Percentiles rank a stretch among this genome's conserved stretches.
Evolutionary conservation across 2,329 filamentous ascomycete species (phyloP).

Genomic region (Phialophora expanda): DNA sequence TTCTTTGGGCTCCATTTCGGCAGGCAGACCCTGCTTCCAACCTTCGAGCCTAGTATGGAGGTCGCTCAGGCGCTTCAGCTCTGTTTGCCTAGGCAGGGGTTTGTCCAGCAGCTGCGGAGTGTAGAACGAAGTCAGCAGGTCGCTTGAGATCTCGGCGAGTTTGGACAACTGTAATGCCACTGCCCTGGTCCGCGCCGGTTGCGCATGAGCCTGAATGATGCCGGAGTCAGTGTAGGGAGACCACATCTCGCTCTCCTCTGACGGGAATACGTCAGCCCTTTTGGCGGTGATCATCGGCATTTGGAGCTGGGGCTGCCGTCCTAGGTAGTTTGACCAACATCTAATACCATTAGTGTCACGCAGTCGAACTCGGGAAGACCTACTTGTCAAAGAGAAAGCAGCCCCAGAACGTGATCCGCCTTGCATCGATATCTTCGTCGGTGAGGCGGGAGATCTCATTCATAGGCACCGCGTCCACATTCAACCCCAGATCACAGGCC

Average conservation of each 20-base stretch:
- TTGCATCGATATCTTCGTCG: constrained; percentile 85
- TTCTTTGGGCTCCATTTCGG: constrained; percentile 86
- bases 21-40: constrained; percentile 83
- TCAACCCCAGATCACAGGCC: constrained; percentile 91
- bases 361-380: constrained; percentile 34
- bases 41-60: constrained; percentile 87
- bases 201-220: constrained; percentile 71
- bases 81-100: constrained; percentile 73
- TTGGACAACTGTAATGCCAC: constrained; percentile 80
- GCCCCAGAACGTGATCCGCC: constrained; percentile 94
- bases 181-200: constrained; percentile 82
- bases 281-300: constrained; percentile 79
- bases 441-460: constrained; percentile 66
- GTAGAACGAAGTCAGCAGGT: constrained; percentile 88
- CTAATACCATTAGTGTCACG: constrained; percentile 44
- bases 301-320: constrained; percentile 84
- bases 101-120: constrained; percentile 71
- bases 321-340: constrained; percentile 97
- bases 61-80: constrained; percentile 91
- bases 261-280: constrained; percentile 87
- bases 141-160: constrained; percentile 91
- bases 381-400: constrained; percentile 96
- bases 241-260: constrained; percentile 86
- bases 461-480: constrained; percentile 76
- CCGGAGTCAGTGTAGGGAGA: constrained; percentile 86